phyloP scores from a whole-genome alignment of 164 flowering plant species.

The Houttuynia cordata region DNA sequence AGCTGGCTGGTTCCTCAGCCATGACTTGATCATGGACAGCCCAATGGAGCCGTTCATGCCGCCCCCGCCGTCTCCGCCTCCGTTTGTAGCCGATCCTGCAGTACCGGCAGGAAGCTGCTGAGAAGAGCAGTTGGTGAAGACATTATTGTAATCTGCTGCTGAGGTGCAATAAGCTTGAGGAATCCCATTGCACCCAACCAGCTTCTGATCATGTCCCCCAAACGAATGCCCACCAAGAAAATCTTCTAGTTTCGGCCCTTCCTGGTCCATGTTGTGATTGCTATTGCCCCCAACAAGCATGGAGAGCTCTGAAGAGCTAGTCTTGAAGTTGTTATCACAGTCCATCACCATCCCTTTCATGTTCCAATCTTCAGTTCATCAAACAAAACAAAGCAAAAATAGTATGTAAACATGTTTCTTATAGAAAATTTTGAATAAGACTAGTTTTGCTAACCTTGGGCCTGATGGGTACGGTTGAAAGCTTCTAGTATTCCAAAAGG shows the following conservation, averaged over 20 bases:
- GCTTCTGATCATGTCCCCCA: slow-evolving; percentile 20
- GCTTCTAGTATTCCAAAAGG: slow-evolving; percentile 53
- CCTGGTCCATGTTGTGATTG: slow-evolving; percentile 23
- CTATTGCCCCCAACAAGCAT: slow-evolving; percentile 8
- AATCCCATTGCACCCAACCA: slow-evolving; percentile 10
- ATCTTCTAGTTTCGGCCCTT: slow-evolving; percentile 80
- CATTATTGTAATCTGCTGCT: slow-evolving; percentile 15
- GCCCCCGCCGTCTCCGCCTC: background rate
- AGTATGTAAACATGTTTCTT: background rate
- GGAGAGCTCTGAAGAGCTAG: background rate
- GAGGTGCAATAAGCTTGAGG: slow-evolving; percentile 9
- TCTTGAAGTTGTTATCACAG: slow-evolving; percentile 20
- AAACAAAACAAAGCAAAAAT: slow-evolving; percentile 3
- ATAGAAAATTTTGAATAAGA: background rate
- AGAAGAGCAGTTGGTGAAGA: slow-evolving; percentile 21
- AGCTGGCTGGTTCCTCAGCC: slow-evolving; percentile 67
- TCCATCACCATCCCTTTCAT: slow-evolving; percentile 16
- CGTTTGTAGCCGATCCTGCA: background rate
- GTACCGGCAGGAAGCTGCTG: background rate
- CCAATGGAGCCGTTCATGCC: slow-evolving; percentile 34
- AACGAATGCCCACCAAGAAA: slow-evolving; percentile 59
- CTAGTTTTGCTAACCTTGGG: slow-evolving; percentile 31
- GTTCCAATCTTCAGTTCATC: slow-evolving; percentile 50
- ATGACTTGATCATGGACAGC: slow-evolving; percentile 82
- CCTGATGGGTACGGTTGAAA: slow-evolving; percentile 35